These are phyloP conservation scores for Fusarium dlaminii DNA, from an alignment of 2,329 filamentous ascomycete genomes.

Conservation along the genomic window DNA sequence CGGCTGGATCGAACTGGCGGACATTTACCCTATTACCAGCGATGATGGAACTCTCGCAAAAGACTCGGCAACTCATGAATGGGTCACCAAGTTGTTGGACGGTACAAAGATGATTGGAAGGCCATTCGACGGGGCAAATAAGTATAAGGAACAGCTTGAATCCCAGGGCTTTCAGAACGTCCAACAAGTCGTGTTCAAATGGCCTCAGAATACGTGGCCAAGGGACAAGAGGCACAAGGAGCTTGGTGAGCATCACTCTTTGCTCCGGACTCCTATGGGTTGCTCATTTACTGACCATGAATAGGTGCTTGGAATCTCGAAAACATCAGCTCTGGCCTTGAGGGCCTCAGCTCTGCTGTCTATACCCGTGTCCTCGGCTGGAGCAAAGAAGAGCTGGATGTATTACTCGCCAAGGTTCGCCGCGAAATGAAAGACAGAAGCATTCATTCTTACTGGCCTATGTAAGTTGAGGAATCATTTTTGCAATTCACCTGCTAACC, in stretches of 20 bases:
- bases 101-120: constrained; percentile 41
- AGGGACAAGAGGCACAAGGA: constrained; percentile 60
- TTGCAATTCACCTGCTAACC: not conserved
- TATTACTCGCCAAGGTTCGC: constrained; percentile 39
- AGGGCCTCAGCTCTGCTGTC: constrained; percentile 43
- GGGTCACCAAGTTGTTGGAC: constrained; percentile 38
- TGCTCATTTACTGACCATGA: fast-evolving
- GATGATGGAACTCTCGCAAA: constrained; percentile 20
- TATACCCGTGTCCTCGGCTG: constrained; percentile 44
- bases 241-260: constrained; percentile 35
- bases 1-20: constrained; percentile 39
- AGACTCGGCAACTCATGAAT: constrained; percentile 31
- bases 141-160: constrained; percentile 48
- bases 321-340: constrained; percentile 37
- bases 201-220: constrained; percentile 61
- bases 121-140: constrained; percentile 33
- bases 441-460: constrained; percentile 43
- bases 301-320: constrained; percentile 44
- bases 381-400: constrained; percentile 38
- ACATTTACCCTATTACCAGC: constrained; percentile 25
- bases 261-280: fast-evolving
- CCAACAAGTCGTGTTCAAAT: constrained; percentile 54
- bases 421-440: constrained; percentile 38
- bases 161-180: constrained; percentile 63
- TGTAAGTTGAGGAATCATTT: constrained; percentile 27